A percentile compares a stretch with the other conserved stretches of the same genome.
Evolutionary conservation across 2,329 filamentous ascomycete species (phyloP).

Genomic region (Pezicula carpinea): DNA sequence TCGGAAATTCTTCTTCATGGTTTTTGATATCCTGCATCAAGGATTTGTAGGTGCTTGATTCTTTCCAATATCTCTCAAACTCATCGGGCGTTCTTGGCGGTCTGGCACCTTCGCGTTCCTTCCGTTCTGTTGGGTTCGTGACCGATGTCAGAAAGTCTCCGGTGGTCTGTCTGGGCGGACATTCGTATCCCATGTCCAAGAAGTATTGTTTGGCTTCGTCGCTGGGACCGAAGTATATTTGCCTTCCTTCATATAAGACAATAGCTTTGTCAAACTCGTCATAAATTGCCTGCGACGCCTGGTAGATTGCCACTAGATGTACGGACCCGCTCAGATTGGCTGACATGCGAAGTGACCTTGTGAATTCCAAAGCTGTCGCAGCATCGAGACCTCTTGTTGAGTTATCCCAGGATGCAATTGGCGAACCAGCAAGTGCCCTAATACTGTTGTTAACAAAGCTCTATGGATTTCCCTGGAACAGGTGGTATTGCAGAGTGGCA

Average conservation of each 20-base stretch:
- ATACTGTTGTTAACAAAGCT: constrained; percentile 57
- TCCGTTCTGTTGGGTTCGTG: constrained; percentile 58
- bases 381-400: constrained; percentile 67
- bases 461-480: no score
- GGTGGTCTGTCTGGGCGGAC: constrained; percentile 46
- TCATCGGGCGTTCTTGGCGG: constrained; percentile 52
- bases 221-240: constrained; percentile 68
- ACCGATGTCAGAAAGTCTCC: constrained; percentile 76
- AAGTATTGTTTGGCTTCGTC: constrained; percentile 66
- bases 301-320: constrained; percentile 66
- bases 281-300: constrained; percentile 66
- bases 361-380: constrained; percentile 69
- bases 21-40: constrained; percentile 43
- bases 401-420: constrained; percentile 31
- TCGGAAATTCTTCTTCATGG: constrained; percentile 42
- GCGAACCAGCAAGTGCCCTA: constrained; percentile 55
- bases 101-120: constrained; percentile 48
- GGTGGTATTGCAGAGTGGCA: no score
- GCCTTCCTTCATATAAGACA: constrained; percentile 62
- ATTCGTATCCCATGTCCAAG: constrained; percentile 65
- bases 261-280: constrained; percentile 67
- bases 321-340: constrained; percentile 61
- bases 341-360: constrained; percentile 58
- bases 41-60: constrained; percentile 37
- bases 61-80: constrained; percentile 48